A percentile compares a stretch with the other conserved stretches of the same genome.
These are phyloP conservation scores for Stephanodiscus minutulus DNA, from an alignment of 108 stramenopile species.

Conservation along the genomic window DNA sequence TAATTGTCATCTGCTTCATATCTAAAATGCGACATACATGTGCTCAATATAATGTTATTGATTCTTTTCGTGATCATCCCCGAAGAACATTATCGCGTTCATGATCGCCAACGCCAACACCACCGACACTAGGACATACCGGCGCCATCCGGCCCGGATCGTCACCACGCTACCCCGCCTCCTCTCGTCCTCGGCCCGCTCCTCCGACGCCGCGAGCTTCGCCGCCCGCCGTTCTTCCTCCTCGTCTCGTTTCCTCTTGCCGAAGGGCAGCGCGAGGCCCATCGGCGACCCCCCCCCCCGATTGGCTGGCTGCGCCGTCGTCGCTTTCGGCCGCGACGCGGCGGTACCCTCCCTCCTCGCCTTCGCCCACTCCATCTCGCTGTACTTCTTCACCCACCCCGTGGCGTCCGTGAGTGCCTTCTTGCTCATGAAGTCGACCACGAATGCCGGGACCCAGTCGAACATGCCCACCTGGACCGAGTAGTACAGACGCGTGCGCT, in stretches of 20 bases:
- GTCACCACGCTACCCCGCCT: conserved; percentile 10
- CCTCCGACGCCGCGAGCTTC: conserved; percentile 27
- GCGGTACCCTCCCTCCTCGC: conserved; percentile 28
- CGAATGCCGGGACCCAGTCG: conserved; percentile 65
- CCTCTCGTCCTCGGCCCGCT: conserved; percentile 20
- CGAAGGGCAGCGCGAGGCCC: conserved; percentile 37
- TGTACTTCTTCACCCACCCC: conserved; percentile 66
- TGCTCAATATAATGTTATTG: conserved; percentile 13
- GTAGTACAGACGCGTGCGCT: conserved; percentile 54
- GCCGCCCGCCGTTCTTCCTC: conserved; percentile 33
- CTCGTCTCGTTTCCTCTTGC: conserved; percentile 23
- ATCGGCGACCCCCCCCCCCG: conserved; percentile 11
- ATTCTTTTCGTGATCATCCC: conserved; percentile 27
- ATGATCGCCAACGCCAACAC: conserved; percentile 35
- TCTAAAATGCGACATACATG: too few species aligned
- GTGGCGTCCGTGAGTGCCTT: conserved; percentile 70
- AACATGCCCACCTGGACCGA: conserved; percentile 61
- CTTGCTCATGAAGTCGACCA: conserved; percentile 58
- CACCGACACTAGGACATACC: conserved; percentile 44
- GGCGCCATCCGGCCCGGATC: conserved; percentile 33
- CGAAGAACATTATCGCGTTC: conserved; percentile 30
- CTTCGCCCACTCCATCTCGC: conserved; percentile 53
- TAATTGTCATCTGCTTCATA: too few species aligned
- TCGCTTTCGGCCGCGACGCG: not conserved
- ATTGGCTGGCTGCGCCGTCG: not conserved